Conservation (phyloP, 148 eudicot genomes). For the Tetragonia tetragonoides region DNA sequence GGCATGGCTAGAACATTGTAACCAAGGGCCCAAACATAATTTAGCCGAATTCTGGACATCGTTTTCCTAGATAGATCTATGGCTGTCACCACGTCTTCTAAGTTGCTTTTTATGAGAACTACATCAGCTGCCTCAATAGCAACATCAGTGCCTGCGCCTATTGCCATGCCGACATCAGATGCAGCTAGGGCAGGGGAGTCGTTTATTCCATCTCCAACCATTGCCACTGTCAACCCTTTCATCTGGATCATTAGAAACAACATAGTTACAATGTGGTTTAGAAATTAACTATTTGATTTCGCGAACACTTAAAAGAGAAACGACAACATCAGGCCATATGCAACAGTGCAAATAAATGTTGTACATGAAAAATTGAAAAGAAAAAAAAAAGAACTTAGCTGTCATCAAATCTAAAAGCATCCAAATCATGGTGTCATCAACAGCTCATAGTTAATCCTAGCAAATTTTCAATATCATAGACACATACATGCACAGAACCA, state of each 20-base stretch:
- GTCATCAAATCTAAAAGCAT: too few relatives aligned
- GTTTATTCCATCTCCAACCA: constrained; percentile 99
- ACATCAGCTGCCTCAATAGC: constrained; percentile 98
- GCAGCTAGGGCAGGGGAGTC: constrained; percentile 96
- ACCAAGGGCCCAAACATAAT: constrained; percentile 96
- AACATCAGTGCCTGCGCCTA: constrained; percentile 94
- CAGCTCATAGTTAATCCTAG: not conserved
- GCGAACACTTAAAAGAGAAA: not conserved
- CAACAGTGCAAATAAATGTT: not conserved
- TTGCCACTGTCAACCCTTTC: constrained; percentile 73
- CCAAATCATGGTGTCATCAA: not conserved
- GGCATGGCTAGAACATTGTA: constrained; percentile 93
- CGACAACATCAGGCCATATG: not conserved
- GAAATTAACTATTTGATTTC: not conserved
- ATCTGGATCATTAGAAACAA: constrained; percentile 41
- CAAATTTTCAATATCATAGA: not conserved
- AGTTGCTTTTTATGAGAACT: constrained; percentile 80
- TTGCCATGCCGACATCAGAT: constrained; percentile 97
- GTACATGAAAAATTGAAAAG: too few relatives aligned
- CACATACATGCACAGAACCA: not conserved
- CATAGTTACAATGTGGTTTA: not conserved
- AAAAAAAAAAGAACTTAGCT: too few relatives aligned
- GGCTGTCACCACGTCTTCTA: constrained; percentile 93
- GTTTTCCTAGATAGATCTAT: constrained; percentile 85
- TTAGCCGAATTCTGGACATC: constrained; percentile 70